Evolutionary conservation across 2,329 filamentous ascomycete species (phyloP).

Genomic region (Neofusicoccum sp.): DNA sequence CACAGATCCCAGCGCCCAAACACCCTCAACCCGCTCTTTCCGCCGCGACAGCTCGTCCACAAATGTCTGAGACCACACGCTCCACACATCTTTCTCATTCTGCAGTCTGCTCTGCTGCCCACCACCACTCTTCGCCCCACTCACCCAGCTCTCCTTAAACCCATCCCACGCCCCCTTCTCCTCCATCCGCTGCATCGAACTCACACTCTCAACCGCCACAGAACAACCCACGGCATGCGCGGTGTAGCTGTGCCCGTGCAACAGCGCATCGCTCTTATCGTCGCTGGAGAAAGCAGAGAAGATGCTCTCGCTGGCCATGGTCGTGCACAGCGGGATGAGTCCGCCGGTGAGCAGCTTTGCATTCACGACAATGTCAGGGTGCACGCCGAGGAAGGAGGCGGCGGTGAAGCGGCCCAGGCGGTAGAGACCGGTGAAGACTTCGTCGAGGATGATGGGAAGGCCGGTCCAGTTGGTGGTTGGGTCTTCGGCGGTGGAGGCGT

Average conservation of each 20-base stretch:
- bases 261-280: constrained; percentile 75
- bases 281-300: constrained; percentile 71
- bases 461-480: constrained; percentile 62
- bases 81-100: not conserved
- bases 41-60: not conserved
- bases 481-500: constrained; percentile 26
- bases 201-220: constrained; percentile 70
- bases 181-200: constrained; percentile 63
- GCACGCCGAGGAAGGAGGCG: constrained; percentile 67
- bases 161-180: constrained; percentile 57
- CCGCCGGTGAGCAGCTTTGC: constrained; percentile 85
- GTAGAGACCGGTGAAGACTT: constrained; percentile 85
- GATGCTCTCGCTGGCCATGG: constrained; percentile 72
- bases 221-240: constrained; percentile 81
- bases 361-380: constrained; percentile 77
- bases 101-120: not conserved
- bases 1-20: constrained; percentile 75
- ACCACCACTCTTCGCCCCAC: too few species aligned
- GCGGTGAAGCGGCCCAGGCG: constrained; percentile 74
- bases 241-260: constrained; percentile 87
- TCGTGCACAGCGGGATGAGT: constrained; percentile 74
- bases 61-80: not conserved
- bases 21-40: constrained; percentile 56
- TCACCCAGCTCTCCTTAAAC: constrained; percentile 55
- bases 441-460: constrained; percentile 79